phyloP scores from a whole-genome alignment of 108 stramenopile species.

The Aurantiochytrium sp. region DNA sequence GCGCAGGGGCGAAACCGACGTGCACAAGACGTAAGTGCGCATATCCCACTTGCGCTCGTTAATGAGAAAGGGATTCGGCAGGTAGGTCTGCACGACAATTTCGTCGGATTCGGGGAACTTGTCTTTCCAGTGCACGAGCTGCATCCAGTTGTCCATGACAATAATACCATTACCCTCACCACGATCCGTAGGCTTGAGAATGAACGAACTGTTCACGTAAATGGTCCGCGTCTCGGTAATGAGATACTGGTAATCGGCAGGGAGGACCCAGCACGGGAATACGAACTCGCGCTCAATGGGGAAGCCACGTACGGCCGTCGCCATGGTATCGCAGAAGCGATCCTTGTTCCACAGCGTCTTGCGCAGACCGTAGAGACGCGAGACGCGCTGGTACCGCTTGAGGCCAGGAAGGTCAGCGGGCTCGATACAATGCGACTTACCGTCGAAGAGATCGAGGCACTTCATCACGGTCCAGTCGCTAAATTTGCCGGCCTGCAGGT shows the following conservation, averaged over 20 bases:
- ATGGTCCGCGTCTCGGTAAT: neutral
- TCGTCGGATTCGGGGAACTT: slow-evolving; percentile 5
- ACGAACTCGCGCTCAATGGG: neutral
- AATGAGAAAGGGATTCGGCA: slow-evolving; percentile 38
- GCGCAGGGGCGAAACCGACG: slow-evolving; percentile 21
- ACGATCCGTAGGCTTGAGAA: slow-evolving; percentile 5
- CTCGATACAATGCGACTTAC: slow-evolving; percentile 11
- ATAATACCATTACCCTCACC: slow-evolving; percentile 20
- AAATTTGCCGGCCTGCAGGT: neutral
- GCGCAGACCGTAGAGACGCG: slow-evolving; percentile 12
- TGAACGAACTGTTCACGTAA: neutral
- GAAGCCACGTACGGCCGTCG: neutral
- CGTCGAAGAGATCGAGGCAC: slow-evolving; percentile 13
- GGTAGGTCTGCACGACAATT: slow-evolving; percentile 54
- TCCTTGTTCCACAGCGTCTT: slow-evolving; percentile 20
- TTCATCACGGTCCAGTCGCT: slow-evolving; percentile 15
- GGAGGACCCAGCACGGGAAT: slow-evolving; percentile 1
- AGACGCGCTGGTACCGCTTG: neutral
- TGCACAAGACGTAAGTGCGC: slow-evolving; percentile 23
- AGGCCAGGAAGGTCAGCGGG: neutral
- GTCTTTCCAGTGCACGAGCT: neutral
- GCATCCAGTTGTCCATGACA: slow-evolving; percentile 11
- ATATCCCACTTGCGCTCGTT: slow-evolving; percentile 32
- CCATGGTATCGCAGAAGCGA: slow-evolving; percentile 13
- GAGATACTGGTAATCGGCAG: neutral